These are phyloP conservation scores for Geum urbanum DNA, from an alignment of 306 rosid species.

Conservation along the genomic window DNA sequence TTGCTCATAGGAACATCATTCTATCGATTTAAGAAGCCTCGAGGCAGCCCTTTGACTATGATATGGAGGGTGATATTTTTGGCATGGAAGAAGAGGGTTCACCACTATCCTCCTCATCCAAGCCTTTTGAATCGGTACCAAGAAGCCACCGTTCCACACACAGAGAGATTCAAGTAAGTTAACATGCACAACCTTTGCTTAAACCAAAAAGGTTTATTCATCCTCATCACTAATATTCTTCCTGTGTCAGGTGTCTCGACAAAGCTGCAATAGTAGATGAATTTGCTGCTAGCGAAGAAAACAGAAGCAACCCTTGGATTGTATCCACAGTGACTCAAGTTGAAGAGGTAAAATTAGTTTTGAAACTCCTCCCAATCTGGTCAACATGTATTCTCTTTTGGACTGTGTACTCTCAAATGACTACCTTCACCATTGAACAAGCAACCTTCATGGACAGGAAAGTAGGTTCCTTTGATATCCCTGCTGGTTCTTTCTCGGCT, in stretches of 20 bases:
- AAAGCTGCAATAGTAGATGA: constrained; percentile 83
- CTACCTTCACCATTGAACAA: constrained; percentile 93
- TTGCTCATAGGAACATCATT: constrained; percentile 60
- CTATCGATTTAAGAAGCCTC: constrained; percentile 67
- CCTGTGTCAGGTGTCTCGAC: constrained; percentile 61
- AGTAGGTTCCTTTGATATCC: constrained; percentile 49
- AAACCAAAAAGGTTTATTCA: neutral
- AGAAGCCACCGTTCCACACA: constrained; percentile 57
- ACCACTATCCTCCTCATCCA: constrained; percentile 52
- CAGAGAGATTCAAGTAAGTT: constrained; percentile 58
- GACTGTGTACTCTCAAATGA: constrained; percentile 92
- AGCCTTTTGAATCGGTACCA: constrained; percentile 56
- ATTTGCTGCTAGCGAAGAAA: constrained; percentile 29
- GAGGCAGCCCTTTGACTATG: constrained; percentile 77
- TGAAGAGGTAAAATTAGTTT: constrained; percentile 88
- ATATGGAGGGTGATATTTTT: constrained; percentile 78
- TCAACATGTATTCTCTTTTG: constrained; percentile 93
- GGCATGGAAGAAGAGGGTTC: constrained; percentile 78
- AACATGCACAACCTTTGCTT: neutral
- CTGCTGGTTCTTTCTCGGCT: constrained; percentile 77
- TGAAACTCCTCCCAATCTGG: constrained; percentile 86
- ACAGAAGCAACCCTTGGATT: constrained; percentile 51
- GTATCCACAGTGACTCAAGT: constrained; percentile 73
- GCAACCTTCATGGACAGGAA: constrained; percentile 81
- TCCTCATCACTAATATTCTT: neutral